Evolutionary conservation across 1,284 basidiomycete species (phyloP).

Genomic region (Kalmanozyma brasiliensis): DNA sequence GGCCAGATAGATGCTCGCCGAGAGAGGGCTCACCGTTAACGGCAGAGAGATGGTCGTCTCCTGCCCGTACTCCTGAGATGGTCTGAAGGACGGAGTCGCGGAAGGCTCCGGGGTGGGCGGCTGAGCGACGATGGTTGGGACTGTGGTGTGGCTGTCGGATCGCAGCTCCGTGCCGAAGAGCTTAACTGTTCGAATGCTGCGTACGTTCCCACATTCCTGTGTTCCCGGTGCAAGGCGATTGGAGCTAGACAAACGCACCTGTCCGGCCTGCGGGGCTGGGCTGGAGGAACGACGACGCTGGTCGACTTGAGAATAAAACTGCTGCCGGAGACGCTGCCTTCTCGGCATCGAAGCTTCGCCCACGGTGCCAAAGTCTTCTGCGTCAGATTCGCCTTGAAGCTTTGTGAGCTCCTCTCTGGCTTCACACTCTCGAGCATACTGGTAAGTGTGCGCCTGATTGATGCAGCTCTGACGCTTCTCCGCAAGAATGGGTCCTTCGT

Average conservation of each 20-base stretch:
- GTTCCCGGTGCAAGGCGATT: too few species aligned
- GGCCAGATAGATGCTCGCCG: too few species aligned
- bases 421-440: background rate
- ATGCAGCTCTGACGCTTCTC: background rate
- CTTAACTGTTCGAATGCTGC: too few species aligned
- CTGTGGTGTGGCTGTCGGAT: too few species aligned
- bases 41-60: slow-evolving; percentile 4
- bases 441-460: background rate
- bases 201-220: too few species aligned
- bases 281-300: background rate
- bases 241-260: too few species aligned
- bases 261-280: too few species aligned
- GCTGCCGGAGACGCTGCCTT: slow-evolving; percentile 1
- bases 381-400: background rate
- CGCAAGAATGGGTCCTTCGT: too few species aligned
- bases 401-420: slow-evolving; percentile 1
- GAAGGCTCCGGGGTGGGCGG: slow-evolving; percentile 3
- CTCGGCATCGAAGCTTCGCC: slow-evolving; percentile 5
- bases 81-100: too few species aligned
- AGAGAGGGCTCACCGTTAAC: background rate
- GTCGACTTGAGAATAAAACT: slow-evolving; percentile 5
- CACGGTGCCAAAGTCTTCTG: background rate
- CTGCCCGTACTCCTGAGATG: background rate
- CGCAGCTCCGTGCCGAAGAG: too few species aligned
- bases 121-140: slow-evolving; percentile 9